A percentile compares a stretch with the other conserved stretches of the same genome.
Evolutionary conservation across 2,329 filamentous ascomycete species (phyloP).

Genomic region (Sporothrix pallida): DNA sequence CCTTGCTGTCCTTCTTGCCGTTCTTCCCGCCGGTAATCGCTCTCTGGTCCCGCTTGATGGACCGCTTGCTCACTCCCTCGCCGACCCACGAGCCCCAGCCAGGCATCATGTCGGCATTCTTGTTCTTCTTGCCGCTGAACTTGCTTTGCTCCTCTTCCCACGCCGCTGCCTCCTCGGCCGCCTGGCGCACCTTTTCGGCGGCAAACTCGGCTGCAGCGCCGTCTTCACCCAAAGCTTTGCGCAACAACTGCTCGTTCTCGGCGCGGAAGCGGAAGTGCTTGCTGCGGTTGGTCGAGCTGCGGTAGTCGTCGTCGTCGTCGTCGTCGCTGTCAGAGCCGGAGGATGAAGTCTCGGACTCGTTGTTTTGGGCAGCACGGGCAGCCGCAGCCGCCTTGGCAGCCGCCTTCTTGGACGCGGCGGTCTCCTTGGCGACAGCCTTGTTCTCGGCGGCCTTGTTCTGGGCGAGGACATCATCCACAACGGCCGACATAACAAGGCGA

Average conservation of each 20-base stretch:
- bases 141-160: conserved; percentile 69
- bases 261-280: conserved; percentile 59
- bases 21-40: conserved; percentile 44
- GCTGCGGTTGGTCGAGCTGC: conserved; percentile 47
- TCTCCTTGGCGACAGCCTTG: not conserved
- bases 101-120: conserved; percentile 82
- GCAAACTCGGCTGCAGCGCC: conserved; percentile 83
- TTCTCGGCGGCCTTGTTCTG: conserved; percentile 24
- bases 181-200: conserved; percentile 74
- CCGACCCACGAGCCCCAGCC: conserved; percentile 96
- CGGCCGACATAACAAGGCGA: conserved; percentile 23
- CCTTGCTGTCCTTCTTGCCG: conserved; percentile 63
- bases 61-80: conserved; percentile 74
- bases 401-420: conserved; percentile 8
- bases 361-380: conserved; percentile 44
- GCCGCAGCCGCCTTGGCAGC: conserved; percentile 35
- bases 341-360: conserved; percentile 46
- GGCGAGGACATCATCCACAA: conserved; percentile 27
- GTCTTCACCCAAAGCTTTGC: conserved; percentile 78
- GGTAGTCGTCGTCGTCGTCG: conserved; percentile 37
- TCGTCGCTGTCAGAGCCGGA: conserved; percentile 36
- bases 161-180: conserved; percentile 81
- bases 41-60: conserved; percentile 63
- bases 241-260: conserved; percentile 71
- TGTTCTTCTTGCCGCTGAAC: conserved; percentile 53